Evolutionary conservation across 2,329 filamentous ascomycete species (phyloP), one percentile per base, ranked within the genome.

Genomic region (Aspergillus costaricaensis): DNA sequence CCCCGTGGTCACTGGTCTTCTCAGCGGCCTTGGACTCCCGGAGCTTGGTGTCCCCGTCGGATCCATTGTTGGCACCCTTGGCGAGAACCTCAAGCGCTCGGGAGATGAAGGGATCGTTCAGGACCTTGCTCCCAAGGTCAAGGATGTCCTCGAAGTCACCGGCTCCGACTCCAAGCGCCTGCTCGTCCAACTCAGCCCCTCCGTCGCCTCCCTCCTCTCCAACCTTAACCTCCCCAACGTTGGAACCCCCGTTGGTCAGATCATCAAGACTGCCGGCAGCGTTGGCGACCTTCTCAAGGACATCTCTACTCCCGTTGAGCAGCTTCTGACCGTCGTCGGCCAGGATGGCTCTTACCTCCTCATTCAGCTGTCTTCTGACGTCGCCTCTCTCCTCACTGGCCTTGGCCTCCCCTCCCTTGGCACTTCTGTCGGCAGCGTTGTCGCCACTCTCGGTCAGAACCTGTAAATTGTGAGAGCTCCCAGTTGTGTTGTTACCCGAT

Each of bases 151-250:
- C 41, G 68, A 68, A 39, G 67, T 74, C 62, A 68, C 68, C 53
- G 72, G 72, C 48, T 58, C 67, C 55, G 64, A 72, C 53, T 61
- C 66, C 48, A 62, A 71, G 62, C 59, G 64, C 27, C 72, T 75
- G 27, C 70, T 75, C 41, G 54, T 75, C 61, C 61, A 75, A 66
- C 69, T 75, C 39, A 68, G 65, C 63, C 72, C 72, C 55, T 63
- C 67, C 48, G 67, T 73, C 44, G 63, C 70, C 47, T 58, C 60
- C 23, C 70, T 74, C 56, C 57, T 74, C 58, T 50, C 63, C 57
- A 65, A 66, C 50, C 71, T 74, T 39, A 68, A 69, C 61, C 71
- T 74, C 38, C 64, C 69, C 55, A 57, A 60, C 53, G 64, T 74
- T 49, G 67, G 67, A 60, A 65, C 56, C 47, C 63, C 72, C 55